A percentile compares a stretch with the other conserved stretches of the same genome.
Evolutionary conservation across 2,329 filamentous ascomycete genomes (phyloP).

Genomic region (Microascus cirrosus): DNA sequence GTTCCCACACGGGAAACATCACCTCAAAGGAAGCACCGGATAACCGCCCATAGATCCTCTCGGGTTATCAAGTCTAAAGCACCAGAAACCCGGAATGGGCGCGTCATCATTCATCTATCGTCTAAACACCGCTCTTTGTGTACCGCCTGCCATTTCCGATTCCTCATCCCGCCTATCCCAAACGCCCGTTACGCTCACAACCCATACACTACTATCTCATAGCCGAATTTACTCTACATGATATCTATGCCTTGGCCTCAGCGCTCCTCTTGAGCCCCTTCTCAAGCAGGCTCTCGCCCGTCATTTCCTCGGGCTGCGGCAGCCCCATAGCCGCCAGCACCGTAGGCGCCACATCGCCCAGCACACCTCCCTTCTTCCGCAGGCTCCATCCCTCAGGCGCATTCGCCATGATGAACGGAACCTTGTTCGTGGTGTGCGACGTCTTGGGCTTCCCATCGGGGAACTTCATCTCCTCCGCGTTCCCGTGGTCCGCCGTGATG

Average conservation of each 20-base stretch:
- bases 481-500: conserved; percentile 93
- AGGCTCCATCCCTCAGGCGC: conserved; percentile 82
- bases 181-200: not conserved
- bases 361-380: conserved; percentile 78
- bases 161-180: not conserved
- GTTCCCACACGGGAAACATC: too few relatives aligned
- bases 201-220: not conserved
- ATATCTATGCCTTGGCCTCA: not conserved
- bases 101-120: conserved; percentile 1
- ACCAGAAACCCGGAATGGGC: not conserved
- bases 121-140: not conserved
- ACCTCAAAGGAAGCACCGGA: too few relatives aligned
- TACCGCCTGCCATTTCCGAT: not conserved
- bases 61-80: not conserved
- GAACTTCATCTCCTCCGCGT: conserved; percentile 99
- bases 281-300: conserved; percentile 69
- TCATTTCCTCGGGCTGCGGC: conserved; percentile 85
- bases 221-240: not conserved
- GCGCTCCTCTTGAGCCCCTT: conserved; percentile 32
- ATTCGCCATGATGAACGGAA: conserved; percentile 97
- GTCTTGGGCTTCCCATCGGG: conserved; percentile 94
- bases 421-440: conserved; percentile 94
- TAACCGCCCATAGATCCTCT: too few relatives aligned
- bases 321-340: conserved; percentile 85
- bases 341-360: conserved; percentile 96